Conservation (phyloP, 257 asterid species). For the Parsonsia alboflavescens region DNA sequence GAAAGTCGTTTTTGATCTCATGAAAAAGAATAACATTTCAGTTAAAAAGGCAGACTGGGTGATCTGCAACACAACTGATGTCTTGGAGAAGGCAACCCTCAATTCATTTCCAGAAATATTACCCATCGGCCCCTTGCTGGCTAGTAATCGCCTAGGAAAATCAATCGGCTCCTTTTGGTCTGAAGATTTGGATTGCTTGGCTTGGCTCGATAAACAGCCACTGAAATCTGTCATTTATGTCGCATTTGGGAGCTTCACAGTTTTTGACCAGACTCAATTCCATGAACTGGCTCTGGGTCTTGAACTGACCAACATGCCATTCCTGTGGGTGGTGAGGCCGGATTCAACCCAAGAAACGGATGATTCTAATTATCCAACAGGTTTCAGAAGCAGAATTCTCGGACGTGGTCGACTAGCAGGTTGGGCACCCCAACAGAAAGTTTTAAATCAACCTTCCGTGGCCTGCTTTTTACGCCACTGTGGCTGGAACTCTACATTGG, state of each 20-base stretch:
- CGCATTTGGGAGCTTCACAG: conserved; percentile 55
- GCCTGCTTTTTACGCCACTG: conserved; percentile 57
- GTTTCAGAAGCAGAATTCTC: conserved; percentile 34
- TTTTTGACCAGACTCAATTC: conserved; percentile 41
- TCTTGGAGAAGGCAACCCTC: conserved; percentile 43
- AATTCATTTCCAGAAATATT: conserved; percentile 17
- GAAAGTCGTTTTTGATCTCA: conserved; percentile 22
- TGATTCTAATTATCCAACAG: conserved; percentile 29
- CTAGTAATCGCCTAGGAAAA: conserved; percentile 42
- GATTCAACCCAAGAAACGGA: conserved; percentile 10
- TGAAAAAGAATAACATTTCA: conserved; percentile 5
- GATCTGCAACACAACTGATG: conserved; percentile 46
- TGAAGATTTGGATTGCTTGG: conserved; percentile 33
- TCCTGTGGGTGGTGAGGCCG: conserved; percentile 52
- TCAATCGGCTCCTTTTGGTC: conserved; percentile 48
- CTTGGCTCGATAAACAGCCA: conserved; percentile 55
- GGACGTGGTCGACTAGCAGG: conserved; percentile 27
- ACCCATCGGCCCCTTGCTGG: conserved; percentile 50
- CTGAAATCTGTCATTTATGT: conserved; percentile 37
- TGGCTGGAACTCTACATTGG: conserved; percentile 59
- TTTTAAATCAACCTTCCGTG: conserved; percentile 43
- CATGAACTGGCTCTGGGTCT: conserved; percentile 50
- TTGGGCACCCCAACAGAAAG: conserved; percentile 57
- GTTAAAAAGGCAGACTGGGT: conserved; percentile 28
- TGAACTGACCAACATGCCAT: conserved; percentile 38